Evolutionary conservation across 805 yeast genomes (phyloP).

Genomic region (Danielia oregonensis): DNA sequence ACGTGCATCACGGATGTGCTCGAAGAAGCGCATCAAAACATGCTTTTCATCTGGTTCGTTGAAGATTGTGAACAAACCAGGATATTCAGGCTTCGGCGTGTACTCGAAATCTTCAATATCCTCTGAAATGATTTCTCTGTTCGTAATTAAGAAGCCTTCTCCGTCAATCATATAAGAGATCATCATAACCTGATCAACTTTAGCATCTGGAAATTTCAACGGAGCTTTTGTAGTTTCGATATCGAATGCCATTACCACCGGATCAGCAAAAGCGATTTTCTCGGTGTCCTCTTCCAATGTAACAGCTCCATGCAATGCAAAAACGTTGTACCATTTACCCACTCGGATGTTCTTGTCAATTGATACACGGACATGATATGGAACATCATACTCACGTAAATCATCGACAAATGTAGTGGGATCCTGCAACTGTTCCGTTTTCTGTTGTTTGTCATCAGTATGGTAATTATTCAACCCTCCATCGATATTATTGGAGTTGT

Average conservation of each 20-base stretch:
- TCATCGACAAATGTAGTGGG: conserved; percentile 71
- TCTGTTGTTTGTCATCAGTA: conserved; percentile 3
- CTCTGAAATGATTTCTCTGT: conserved; percentile 87
- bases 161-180: conserved; percentile 99
- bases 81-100: conserved; percentile 95
- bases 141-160: conserved; percentile 89
- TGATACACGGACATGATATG: conserved; percentile 94
- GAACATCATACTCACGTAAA: conserved; percentile 91
- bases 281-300: conserved; percentile 58
- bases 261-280: conserved; percentile 92
- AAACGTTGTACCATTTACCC: conserved; percentile 93
- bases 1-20: conserved; percentile 78
- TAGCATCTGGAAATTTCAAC: conserved; percentile 89
- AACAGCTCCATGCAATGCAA: conserved; percentile 54
- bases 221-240: conserved; percentile 98
- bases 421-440: conserved; percentile 29
- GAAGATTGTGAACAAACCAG: conserved; percentile 84
- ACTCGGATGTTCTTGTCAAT: conserved; percentile 84
- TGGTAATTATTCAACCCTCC: conserved; percentile 6
- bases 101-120: conserved; percentile 97
- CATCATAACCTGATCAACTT: conserved; percentile 95
- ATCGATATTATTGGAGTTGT: conserved; percentile 20
- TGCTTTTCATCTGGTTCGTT: conserved; percentile 85
- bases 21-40: conserved; percentile 73
- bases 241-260: conserved; percentile 94